Base-by-base conservation (phyloP, 2,329 filamentous ascomycete species). In the Fusarium sp. region DNA sequence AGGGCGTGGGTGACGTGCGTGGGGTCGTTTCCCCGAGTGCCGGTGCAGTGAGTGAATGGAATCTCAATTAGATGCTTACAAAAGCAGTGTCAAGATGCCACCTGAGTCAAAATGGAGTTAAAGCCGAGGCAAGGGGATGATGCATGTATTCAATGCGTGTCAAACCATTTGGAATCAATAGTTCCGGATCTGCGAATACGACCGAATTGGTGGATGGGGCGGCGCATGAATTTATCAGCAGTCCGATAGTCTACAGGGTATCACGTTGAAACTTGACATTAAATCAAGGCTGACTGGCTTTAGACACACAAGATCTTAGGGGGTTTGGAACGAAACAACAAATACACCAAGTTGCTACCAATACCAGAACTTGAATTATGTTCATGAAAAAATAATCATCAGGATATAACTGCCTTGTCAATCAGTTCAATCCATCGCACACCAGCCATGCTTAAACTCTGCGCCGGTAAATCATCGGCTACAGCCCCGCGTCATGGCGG, bases 381-480 rank as follows among this genome's bases (percentile, higher is more conserved):
- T 14, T 22, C 30, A 18, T 38, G 18, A 16, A 5, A 12, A 20
- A n/a, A 42, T 20, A 12, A 16, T 27, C 24, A 27, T 29, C 22
- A 18, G 5, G n/a, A 7, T 53, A 20, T 5, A 14, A 18, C 14
- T 10, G 3, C 8, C 16, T 6, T 18, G 12, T 20, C 22, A n/a
- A 16, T 22, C 20, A 18, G 11, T 27, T 20, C 9, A 27, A 45
- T 8, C 20, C 9, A 29, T 43, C 2, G 8, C 9, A 25, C 15
- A 16, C 12, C 27, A n/a, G 18, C 34, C 22, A 44, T n/a, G 14
- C 8, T 45, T 18, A 15, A 29, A 27, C 30, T 68, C 47, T 64
- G 62, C 56, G 55, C 68, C 70, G 70, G 70, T 30, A 71, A 65
- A 72, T 67, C 50, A 40, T 44, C 70, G 70, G 70, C n/a, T 25